Evolutionary conservation across 2,329 filamentous ascomycete genomes (phyloP).

Genomic region (Xylaria sp.): DNA sequence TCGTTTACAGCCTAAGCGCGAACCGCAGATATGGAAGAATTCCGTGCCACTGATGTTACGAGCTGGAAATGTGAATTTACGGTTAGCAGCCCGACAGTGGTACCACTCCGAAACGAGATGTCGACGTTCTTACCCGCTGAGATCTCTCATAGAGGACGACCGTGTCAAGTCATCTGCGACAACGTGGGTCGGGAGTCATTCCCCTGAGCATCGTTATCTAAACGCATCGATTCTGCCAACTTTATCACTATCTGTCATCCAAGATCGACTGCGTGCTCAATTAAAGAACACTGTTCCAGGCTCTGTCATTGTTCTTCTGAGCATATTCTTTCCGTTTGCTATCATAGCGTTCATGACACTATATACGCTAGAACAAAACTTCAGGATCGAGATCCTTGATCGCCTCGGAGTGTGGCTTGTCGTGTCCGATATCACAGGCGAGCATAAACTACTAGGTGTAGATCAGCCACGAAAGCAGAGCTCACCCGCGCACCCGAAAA

Average conservation of each 20-base stretch:
- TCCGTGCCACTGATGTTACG: too few species aligned
- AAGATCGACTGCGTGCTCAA: background rate
- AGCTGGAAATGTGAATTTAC: background rate
- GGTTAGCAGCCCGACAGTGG: background rate
- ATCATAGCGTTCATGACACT: background rate
- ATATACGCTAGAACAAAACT: conserved; percentile 1
- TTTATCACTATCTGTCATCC: background rate
- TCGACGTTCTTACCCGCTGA: background rate
- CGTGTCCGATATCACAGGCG: background rate
- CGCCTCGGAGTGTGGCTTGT: conserved; percentile 5
- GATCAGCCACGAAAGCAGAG: background rate
- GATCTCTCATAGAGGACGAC: background rate
- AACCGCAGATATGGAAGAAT: background rate
- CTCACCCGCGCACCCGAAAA: conserved; percentile 1
- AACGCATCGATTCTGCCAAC: background rate
- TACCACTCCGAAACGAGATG: background rate
- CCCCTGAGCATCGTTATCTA: background rate
- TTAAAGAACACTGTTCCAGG: background rate
- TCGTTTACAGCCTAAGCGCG: background rate
- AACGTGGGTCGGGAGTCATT: background rate
- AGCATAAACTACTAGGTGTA: background rate
- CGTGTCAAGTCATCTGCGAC: too few species aligned
- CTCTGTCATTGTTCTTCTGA: conserved; percentile 1
- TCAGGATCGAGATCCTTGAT: background rate
- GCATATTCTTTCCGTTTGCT: background rate